phyloP scores from a whole-genome alignment of 73 alveolate species.

The Paramecium sexaurelia region DNA sequence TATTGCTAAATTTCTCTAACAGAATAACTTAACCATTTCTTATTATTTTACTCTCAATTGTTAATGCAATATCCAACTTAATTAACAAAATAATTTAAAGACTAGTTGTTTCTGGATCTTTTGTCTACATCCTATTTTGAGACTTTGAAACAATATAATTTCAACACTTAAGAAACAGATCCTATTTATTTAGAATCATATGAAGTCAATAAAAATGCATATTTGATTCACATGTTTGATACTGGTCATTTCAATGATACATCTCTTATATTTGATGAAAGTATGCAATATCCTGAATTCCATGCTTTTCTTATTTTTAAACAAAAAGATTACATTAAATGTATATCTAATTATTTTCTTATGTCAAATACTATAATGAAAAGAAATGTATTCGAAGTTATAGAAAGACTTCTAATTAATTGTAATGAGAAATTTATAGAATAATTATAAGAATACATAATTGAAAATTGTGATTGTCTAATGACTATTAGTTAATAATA shows the following conservation, averaged over 20 bases:
- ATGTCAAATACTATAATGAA: background rate
- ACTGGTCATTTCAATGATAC: background rate
- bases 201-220: conserved; percentile 17
- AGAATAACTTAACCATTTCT: background rate
- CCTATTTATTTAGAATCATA: conserved; percentile 12
- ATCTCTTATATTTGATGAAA: background rate
- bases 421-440: background rate
- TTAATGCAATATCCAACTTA: background rate
- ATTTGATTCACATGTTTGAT: background rate
- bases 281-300: conserved; percentile 1
- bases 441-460: background rate
- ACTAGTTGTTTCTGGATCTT: background rate
- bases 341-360: background rate
- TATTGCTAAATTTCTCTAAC: background rate
- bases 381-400: conserved; percentile 6
- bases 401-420: background rate
- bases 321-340: background rate
- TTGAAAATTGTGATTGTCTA: background rate
- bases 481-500: background rate
- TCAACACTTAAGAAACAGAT: background rate
- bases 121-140: background rate
- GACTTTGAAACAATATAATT: background rate
- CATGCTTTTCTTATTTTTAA: background rate
- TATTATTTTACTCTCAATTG: background rate
- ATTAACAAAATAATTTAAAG: background rate